Base-by-base conservation (phyloP, 805 yeast genomes). In the Osmozyma mogii region DNA sequence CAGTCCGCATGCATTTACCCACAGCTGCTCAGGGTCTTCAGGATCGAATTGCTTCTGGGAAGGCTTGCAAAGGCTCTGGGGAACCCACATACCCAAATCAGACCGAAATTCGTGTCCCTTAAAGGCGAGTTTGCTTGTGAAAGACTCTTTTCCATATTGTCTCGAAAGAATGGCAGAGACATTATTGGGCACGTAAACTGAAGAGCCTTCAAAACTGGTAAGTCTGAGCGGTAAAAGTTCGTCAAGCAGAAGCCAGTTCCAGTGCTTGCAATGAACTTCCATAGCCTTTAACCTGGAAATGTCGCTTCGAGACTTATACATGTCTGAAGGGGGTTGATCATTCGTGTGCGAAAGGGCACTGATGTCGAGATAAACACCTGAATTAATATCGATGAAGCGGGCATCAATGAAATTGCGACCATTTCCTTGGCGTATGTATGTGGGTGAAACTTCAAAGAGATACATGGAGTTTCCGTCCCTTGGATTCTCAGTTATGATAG, bases 71-170 rank as follows among this genome's bases (percentile, higher is more conserved):
- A 59, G 39, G 15, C 49, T 43, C 38, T 67, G 63, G 4, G 68
- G 59, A 3, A 69, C 70, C 75, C 74, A 69, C 20, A 68, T 38
- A 14, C 53, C 50, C 28, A 68, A 50, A 32, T 66, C 70, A 10
- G 40, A 31, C 35, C 63, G 69, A 41, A 52, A 67, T 29, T 61
- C 57, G 37, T 61, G 58, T 24, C 50, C 44, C 12, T 41, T 29
- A 36, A 53, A 58, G 24, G 41, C 36, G 4, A 33, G 30, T 29
- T 52, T 51, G n/a, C 54, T 42, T 17, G 56, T 53, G 38, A 40
- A 52, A 3, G 58, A 51, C 10, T 38, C 47, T 15, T 34, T 28
- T 1, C 65, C 65, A 34, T 59, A 59, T 34, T 59, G 55, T 22
- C 56, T 41, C 16, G 40, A 33, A n/a, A 59, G 38, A n/a, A 57